Base-by-base conservation (phyloP, 2,329 filamentous ascomycete species). In the Apiospora aurea region DNA sequence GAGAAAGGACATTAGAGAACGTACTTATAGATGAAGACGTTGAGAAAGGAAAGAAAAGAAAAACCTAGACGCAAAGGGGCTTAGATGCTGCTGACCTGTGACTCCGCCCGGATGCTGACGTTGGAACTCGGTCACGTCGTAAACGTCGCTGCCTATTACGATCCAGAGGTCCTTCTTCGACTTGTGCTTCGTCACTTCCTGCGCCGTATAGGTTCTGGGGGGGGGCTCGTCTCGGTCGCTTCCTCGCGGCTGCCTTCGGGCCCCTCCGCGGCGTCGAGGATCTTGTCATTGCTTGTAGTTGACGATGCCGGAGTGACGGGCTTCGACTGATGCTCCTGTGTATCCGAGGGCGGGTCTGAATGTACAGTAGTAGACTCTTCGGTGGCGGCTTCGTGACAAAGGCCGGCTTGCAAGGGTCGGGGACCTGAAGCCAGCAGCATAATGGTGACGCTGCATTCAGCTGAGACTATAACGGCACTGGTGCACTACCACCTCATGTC, bases 51-150 rank as follows among this genome's bases (percentile, higher is more conserved):
- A 57, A 18, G 7, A 26, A 13, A 8, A 51, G 11, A 1, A 26
- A 14, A n/a, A 53, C 14, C 26, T 2, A 51, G 14, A 26, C 4
- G 4, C 13, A 21, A 10, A 38, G 5, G 7, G 41, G 24, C 8
- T 38, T 6, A 2, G 29, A 24, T 4, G 26, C 26, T 2, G 69
- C 73, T 64, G 24, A 77, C 76, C 71, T 73, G 75, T 78, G 61
- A 73, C 71, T 18, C 78, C 77, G 13, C 77, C 78, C 0, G 77
- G 78, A 70, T 79, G 78, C 13, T 73, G 69, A 16, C 74, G 70
- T 38, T 75, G 71, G 29, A 77, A 79, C 13, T 71, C 69, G 14
- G 76, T 78, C 51, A 79, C 66, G 67, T 79, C 74, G 72, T 76
- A 79, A 5, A 79, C 72, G 0, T 74, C 75, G 67, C 72, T 74